phyloP scores from a whole-genome alignment of 2,329 filamentous ascomycete species.

The Cordyceps fumosorosea region DNA sequence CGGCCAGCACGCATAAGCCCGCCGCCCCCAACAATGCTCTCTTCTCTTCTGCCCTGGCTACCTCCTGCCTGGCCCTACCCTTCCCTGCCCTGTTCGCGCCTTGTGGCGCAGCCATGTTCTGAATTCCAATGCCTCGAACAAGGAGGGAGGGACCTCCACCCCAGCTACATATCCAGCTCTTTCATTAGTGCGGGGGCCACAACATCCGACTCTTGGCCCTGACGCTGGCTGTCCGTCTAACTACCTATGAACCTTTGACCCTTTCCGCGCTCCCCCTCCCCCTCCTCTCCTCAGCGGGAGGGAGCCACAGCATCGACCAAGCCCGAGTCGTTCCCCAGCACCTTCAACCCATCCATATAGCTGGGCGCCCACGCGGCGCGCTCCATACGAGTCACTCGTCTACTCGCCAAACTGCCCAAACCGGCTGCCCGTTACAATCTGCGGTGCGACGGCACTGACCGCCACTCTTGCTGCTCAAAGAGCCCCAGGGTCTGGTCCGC shows the following conservation, averaged over 20 bases:
- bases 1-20: constrained; percentile 11
- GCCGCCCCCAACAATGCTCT: constrained; percentile 13
- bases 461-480: constrained; percentile 5
- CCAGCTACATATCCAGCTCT: not conserved
- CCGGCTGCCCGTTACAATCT: constrained; percentile 2
- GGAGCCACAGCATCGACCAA: not conserved
- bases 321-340: not conserved
- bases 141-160: not conserved
- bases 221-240: constrained; percentile 3
- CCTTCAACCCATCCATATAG: not conserved
- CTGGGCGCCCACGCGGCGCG: not conserved
- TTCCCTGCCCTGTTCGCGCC: not conserved
- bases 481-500: not conserved
- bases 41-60: not conserved
- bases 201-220: not conserved
- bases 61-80: not conserved
- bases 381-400: not conserved
- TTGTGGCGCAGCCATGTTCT: not conserved
- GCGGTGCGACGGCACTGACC: constrained; percentile 12
- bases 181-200: not conserved
- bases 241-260: not conserved
- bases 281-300: not conserved
- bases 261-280: too few relatives aligned
- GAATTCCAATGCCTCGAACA: not conserved
- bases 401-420: constrained; percentile 3